Percentiles rank a stretch among this genome's conserved stretches.
Conservation (phyloP, 2,329 filamentous ascomycete species). For the Atkinsonella texensis region DNA sequence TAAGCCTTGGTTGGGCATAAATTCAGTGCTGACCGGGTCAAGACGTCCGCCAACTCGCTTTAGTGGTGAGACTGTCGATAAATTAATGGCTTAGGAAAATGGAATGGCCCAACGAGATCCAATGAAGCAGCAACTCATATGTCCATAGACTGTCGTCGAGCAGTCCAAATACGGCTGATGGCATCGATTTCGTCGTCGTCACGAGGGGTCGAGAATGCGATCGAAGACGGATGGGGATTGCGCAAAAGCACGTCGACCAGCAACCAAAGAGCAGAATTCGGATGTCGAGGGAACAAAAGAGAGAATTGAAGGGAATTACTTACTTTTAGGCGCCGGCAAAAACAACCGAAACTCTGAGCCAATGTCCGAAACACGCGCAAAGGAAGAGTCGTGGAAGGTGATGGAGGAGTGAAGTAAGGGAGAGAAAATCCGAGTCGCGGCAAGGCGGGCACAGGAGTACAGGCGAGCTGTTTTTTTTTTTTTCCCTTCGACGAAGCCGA, state of each 20-base stretch:
- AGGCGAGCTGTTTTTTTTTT: slow-evolving; percentile 22
- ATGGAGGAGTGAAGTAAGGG: slow-evolving; percentile 16
- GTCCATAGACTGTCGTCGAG: neutral
- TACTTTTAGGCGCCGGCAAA: slow-evolving; percentile 43
- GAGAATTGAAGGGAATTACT: slow-evolving; percentile 21
- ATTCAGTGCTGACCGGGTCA: too few species aligned
- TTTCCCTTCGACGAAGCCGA: slow-evolving; percentile 10
- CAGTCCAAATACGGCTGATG: neutral
- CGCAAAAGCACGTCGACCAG: neutral
- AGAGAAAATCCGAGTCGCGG: slow-evolving; percentile 20
- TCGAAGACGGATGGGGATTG: slow-evolving; percentile 1
- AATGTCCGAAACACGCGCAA: slow-evolving; percentile 34
- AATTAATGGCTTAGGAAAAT: neutral
- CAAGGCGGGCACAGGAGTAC: slow-evolving; percentile 22
- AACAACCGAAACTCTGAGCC: slow-evolving; percentile 32
- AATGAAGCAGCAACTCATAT: too few species aligned
- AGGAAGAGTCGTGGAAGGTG: slow-evolving; percentile 32
- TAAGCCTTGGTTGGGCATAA: too few species aligned
- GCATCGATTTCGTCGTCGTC: slow-evolving; percentile 7
- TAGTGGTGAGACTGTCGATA: too few species aligned
- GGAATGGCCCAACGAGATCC: too few species aligned
- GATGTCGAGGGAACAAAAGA: neutral
- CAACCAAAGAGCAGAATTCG: neutral
- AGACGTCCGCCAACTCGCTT: too few species aligned
- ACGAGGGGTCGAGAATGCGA: slow-evolving; percentile 9